Evolutionary conservation across 1,284 basidiomycete species (phyloP).

Genomic region (Apiotrichum montevideense): DNA sequence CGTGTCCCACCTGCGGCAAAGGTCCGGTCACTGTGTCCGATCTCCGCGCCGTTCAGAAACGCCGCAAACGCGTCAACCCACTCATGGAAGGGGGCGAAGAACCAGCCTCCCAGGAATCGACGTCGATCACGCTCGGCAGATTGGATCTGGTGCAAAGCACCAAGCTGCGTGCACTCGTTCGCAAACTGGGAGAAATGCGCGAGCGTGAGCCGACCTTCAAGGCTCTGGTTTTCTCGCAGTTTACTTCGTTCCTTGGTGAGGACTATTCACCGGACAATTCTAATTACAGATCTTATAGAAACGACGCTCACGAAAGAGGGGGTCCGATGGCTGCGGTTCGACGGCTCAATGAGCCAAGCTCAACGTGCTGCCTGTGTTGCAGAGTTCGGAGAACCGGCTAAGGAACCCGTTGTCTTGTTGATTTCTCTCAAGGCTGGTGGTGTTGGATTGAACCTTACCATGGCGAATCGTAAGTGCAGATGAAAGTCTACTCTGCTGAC

Average conservation of each 20-base stretch:
- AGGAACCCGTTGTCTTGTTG: conserved; percentile 70
- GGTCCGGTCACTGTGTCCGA: conserved; percentile 33
- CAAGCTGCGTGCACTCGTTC: conserved; percentile 48
- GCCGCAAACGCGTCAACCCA: conserved; percentile 43
- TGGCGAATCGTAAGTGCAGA: conserved; percentile 33
- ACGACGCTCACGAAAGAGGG: conserved; percentile 65
- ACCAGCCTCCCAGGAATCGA: conserved; percentile 17
- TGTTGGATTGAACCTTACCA: conserved; percentile 69
- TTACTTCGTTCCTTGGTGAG: conserved; percentile 57
- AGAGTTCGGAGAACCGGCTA: conserved; percentile 62
- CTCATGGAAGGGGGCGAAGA: not conserved
- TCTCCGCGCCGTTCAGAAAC: conserved; percentile 36
- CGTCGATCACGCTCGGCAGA: conserved; percentile 54
- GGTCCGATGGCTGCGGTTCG: conserved; percentile 75
- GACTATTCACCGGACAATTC: not conserved
- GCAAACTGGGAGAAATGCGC: conserved; percentile 37
- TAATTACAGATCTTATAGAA: conserved; percentile 62
- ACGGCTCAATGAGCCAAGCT: conserved; percentile 86
- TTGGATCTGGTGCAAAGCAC: conserved; percentile 84
- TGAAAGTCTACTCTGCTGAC: conserved; percentile 1
- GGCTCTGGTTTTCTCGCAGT: conserved; percentile 81
- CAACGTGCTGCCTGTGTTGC: conserved; percentile 69
- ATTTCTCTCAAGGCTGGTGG: conserved; percentile 91
- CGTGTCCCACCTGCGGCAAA: conserved; percentile 43
- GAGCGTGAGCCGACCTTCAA: conserved; percentile 64